These are phyloP conservation scores for Phaffia rhodozyma DNA, from an alignment of 1,284 basidiomycete genomes.

Conservation along the genomic window DNA sequence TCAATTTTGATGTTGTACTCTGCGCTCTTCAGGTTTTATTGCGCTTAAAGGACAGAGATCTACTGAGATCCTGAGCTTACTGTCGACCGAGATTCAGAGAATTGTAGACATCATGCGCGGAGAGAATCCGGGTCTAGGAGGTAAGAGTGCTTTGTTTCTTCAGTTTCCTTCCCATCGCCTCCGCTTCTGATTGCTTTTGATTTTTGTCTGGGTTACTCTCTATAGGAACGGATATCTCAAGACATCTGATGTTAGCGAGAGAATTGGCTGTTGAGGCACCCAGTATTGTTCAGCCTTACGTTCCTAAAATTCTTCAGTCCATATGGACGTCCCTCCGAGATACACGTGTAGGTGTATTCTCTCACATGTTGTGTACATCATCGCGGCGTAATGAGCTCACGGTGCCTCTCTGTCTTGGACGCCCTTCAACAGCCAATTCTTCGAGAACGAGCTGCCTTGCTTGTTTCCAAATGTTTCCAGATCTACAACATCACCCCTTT, in stretches of 20 bases:
- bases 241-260: conserved; percentile 57
- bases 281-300: conserved; percentile 72
- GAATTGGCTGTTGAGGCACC: conserved; percentile 79
- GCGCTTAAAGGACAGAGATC: conserved; percentile 2
- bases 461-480: conserved; percentile 77
- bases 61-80: conserved; percentile 20
- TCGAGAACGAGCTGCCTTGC: conserved; percentile 78
- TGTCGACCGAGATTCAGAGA: conserved; percentile 30
- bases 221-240: conserved; percentile 28
- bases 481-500: conserved; percentile 47
- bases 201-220: conserved; percentile 64
- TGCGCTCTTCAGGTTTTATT: background rate
- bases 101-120: conserved; percentile 26
- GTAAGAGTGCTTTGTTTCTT: conserved; percentile 27
- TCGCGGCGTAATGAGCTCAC: conserved; percentile 3
- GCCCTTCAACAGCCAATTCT: conserved; percentile 42
- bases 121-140: conserved; percentile 28
- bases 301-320: conserved; percentile 75
- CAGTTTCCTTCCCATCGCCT: background rate
- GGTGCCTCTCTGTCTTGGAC: too few relatives aligned
- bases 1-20: background rate
- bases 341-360: conserved; percentile 45
- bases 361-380: too few relatives aligned
- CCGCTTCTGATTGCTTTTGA: conserved; percentile 34
- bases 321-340: conserved; percentile 80